These are phyloP conservation scores for Xylariaceae sp. DNA, from an alignment of 2,329 filamentous ascomycete species.

Conservation along the genomic window DNA sequence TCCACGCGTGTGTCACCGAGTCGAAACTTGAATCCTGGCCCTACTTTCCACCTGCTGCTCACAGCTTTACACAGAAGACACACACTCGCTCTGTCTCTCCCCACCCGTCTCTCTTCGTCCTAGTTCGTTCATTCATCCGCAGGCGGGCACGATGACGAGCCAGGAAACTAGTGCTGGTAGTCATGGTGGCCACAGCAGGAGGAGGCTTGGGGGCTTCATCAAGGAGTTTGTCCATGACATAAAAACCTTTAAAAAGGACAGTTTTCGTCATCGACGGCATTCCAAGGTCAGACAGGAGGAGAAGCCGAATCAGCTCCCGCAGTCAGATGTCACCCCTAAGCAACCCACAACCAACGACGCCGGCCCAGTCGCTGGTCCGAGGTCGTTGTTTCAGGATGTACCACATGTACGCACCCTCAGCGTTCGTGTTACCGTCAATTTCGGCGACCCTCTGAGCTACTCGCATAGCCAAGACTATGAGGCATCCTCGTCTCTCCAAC, in stretches of 20 bases:
- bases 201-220: constrained; percentile 19
- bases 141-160: constrained; percentile 12
- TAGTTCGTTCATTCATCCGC: constrained; percentile 7
- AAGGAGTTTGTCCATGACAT: constrained; percentile 27
- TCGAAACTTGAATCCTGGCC: not conserved
- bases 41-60: too few relatives aligned
- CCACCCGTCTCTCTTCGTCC: not conserved
- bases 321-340: constrained; percentile 7
- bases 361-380: constrained; percentile 10
- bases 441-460: constrained; percentile 39
- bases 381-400: constrained; percentile 15
- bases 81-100: not conserved
- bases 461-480: constrained; percentile 43
- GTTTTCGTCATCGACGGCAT: constrained; percentile 17
- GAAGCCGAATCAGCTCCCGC: constrained; percentile 5
- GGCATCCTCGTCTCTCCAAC: constrained; percentile 39
- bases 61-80: too few relatives aligned
- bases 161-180: constrained; percentile 11
- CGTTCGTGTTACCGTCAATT: constrained; percentile 41
- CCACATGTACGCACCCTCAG: constrained; percentile 29
- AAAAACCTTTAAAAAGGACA: constrained; percentile 19
- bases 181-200: constrained; percentile 8
- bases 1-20: not conserved
- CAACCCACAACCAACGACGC: not conserved
- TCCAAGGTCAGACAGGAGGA: constrained; percentile 16